Conservation (phyloP, 2,329 filamentous ascomycete genomes). For the Diaporthe vaccinii region DNA sequence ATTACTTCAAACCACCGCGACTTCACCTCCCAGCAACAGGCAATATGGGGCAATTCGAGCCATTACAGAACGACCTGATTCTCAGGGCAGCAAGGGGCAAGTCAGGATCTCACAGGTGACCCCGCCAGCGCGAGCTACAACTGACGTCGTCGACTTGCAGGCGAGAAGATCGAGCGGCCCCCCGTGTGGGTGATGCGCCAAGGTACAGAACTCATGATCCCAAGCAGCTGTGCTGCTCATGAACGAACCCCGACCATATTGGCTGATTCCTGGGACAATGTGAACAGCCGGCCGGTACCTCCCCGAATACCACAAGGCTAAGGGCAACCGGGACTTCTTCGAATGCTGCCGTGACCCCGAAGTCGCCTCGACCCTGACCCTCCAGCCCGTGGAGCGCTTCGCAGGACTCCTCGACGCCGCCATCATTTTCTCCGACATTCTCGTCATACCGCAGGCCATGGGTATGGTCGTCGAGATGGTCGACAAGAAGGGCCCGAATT, state of each 20-base stretch:
- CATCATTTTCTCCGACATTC: slow-evolving; percentile 99
- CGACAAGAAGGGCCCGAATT: slow-evolving; percentile 93
- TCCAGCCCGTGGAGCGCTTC: slow-evolving; percentile 95
- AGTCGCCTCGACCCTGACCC: slow-evolving; percentile 90
- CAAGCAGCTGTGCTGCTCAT: slow-evolving; percentile 40
- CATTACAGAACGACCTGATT: slow-evolving; percentile 92
- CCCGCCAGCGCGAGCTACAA: neutral
- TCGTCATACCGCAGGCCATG: slow-evolving; percentile 97
- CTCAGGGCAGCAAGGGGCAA: slow-evolving; percentile 90
- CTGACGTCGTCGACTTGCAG: slow-evolving; percentile 58
- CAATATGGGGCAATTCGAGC: slow-evolving; percentile 70
- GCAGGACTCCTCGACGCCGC: slow-evolving; percentile 92
- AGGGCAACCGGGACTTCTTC: slow-evolving; percentile 94
- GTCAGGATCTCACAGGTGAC: slow-evolving; percentile 43
- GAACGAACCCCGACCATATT: slow-evolving; percentile 25
- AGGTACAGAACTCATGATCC: slow-evolving; percentile 67
- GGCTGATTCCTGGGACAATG: slow-evolving; percentile 34
- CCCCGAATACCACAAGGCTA: slow-evolving; percentile 96
- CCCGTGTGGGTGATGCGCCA: slow-evolving; percentile 99
- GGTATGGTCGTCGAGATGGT: slow-evolving; percentile 99
- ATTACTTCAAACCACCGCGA: neutral
- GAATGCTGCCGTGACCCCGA: slow-evolving; percentile 95
- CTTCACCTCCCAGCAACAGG: slow-evolving; percentile 14
- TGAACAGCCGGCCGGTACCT: slow-evolving; percentile 90
- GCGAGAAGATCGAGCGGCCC: slow-evolving; percentile 90